Evolutionary conservation across 208 protist genomes (phyloP).

Genomic region (Angomonas desouzai): DNA sequence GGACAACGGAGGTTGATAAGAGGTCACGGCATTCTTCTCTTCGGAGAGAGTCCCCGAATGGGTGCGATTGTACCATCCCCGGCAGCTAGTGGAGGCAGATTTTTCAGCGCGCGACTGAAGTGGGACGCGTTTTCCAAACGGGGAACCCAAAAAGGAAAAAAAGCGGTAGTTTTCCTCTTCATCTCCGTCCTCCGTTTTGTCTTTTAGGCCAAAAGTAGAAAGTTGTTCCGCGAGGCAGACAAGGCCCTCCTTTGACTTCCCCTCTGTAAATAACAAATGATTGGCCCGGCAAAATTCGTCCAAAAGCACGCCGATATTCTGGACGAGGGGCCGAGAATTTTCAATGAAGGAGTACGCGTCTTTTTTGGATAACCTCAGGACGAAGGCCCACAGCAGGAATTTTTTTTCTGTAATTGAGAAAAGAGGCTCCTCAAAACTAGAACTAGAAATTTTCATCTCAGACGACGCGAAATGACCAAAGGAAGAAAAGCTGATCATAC

Average conservation of each 20-base stretch:
- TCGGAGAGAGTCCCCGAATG: slow-evolving; percentile 27
- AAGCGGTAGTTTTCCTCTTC: slow-evolving; percentile 22
- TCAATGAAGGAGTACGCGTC: slow-evolving; percentile 24
- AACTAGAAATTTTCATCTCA: slow-evolving; percentile 40
- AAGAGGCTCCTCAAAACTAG: background rate
- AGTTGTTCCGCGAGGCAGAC: background rate
- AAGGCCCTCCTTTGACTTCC: background rate
- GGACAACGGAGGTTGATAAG: slow-evolving; percentile 52
- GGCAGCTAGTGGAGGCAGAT: slow-evolving; percentile 37
- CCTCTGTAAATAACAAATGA: background rate
- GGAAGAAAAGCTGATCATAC: slow-evolving; percentile 37
- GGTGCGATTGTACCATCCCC: slow-evolving; percentile 79
- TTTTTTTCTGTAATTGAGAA: slow-evolving; percentile 60
- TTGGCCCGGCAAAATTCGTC: background rate
- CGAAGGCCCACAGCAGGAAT: slow-evolving; percentile 64
- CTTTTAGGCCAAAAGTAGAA: background rate
- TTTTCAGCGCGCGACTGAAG: slow-evolving; percentile 16
- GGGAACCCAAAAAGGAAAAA: slow-evolving; percentile 15
- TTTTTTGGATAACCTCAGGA: slow-evolving; percentile 43
- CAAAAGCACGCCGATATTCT: background rate
- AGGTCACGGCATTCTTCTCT: slow-evolving; percentile 39
- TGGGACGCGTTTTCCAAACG: slow-evolving; percentile 22
- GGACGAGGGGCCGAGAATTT: slow-evolving; percentile 19
- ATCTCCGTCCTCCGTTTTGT: slow-evolving; percentile 25
- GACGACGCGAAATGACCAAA: slow-evolving; percentile 60